A percentile compares a stretch with the other conserved stretches of the same genome.
Evolutionary conservation across 108 stramenopile genomes (phyloP).

Genomic region (Skeletonema tropicum): DNA sequence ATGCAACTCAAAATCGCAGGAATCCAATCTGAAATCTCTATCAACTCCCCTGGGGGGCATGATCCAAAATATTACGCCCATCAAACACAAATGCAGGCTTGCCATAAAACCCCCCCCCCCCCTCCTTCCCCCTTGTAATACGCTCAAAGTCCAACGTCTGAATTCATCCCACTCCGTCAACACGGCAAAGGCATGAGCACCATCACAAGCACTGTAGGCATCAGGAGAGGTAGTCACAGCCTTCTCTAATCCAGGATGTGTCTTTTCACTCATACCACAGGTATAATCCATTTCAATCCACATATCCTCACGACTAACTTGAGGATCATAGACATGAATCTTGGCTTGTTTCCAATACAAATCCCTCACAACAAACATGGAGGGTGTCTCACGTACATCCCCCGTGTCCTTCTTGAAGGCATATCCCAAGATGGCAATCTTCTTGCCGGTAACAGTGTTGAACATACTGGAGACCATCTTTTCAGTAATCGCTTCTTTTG

Average conservation of each 20-base stretch:
- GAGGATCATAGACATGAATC: constrained; percentile 97
- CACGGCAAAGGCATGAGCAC: constrained; percentile 95
- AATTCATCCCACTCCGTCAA: constrained; percentile 99
- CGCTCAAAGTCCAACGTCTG: constrained; percentile 91
- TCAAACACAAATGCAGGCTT: constrained; percentile 99
- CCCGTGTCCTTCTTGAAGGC: constrained; percentile 99
- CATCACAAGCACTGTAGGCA: constrained; percentile 92
- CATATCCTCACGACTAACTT: constrained; percentile 97
- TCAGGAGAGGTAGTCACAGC: constrained; percentile 84
- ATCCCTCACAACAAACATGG: constrained; percentile 96
- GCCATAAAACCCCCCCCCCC: too few relatives aligned
- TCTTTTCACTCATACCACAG: constrained; percentile 84
- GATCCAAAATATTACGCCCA: constrained; percentile 95
- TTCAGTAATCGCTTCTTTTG: constrained; percentile 98
- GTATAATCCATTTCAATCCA: constrained; percentile 98
- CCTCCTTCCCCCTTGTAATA: constrained; percentile 84
- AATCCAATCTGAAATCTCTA: too few relatives aligned
- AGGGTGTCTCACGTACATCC: constrained; percentile 98
- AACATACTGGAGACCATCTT: constrained; percentile 97
- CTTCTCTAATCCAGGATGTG: constrained; percentile 79
- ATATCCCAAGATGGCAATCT: constrained; percentile 97
- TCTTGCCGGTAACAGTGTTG: constrained; percentile 99
- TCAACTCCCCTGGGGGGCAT: constrained; percentile 83
- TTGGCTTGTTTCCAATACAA: constrained; percentile 94
- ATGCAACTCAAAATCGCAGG: constrained; percentile 99